phyloP scores from a whole-genome alignment of 441 rosid genomes.

The Theobroma grandiflorum region DNA sequence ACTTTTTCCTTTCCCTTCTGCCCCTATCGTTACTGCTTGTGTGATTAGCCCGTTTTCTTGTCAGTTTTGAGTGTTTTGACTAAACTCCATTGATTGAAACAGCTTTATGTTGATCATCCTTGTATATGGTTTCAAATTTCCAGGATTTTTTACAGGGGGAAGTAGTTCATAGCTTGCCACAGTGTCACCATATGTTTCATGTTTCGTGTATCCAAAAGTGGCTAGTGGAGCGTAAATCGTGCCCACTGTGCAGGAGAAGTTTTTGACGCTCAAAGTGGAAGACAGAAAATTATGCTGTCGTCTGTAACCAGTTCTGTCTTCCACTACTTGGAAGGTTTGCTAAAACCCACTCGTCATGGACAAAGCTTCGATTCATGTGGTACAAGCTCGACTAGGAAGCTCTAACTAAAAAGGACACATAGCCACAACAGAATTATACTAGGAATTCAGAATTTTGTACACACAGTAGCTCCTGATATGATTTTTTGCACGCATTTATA shows the following conservation, averaged over 20 bases:
- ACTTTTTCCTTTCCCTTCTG: neutral
- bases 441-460: neutral
- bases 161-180: conserved; percentile 35
- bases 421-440: neutral
- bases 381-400: neutral
- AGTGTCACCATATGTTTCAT: conserved; percentile 49
- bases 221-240: conserved; percentile 39
- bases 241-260: conserved; percentile 51
- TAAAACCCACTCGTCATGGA: neutral
- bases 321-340: neutral
- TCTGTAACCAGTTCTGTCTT: too few species aligned
- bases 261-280: neutral
- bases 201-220: conserved; percentile 36
- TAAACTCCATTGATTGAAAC: neutral
- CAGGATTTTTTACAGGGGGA: conserved; percentile 48
- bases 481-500: neutral
- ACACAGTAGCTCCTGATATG: neutral
- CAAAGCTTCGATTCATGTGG: neutral
- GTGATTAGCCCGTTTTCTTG: neutral
- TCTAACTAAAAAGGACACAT: neutral
- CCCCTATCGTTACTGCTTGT: neutral
- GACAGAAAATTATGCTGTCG: neutral
- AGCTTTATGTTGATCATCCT: neutral
- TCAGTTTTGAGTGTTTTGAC: neutral
- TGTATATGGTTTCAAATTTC: neutral